Percentiles rank a stretch among this genome's conserved stretches.
Evolutionary conservation across 805 yeast species (phyloP).

Genomic region (Peterozyma toletana): DNA sequence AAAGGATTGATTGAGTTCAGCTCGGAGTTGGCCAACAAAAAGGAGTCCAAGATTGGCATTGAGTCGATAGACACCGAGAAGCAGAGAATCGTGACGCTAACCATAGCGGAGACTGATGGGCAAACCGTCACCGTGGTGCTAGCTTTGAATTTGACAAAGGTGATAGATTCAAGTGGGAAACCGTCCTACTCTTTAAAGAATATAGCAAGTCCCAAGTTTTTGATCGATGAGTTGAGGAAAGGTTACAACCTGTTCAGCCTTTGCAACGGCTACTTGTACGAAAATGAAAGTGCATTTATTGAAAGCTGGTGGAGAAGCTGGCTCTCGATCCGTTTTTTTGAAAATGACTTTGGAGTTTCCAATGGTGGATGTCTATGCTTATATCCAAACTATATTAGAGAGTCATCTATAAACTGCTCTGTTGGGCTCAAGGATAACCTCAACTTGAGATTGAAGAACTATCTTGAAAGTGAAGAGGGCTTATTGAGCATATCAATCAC

Average conservation of each 20-base stretch:
- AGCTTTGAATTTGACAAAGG: too few relatives aligned
- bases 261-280: neutral
- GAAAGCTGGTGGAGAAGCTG: too few relatives aligned
- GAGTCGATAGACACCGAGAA: slow-evolving; percentile 6
- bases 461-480: neutral
- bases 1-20: slow-evolving; percentile 6
- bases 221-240: neutral
- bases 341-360: neutral
- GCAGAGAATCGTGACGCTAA: neutral
- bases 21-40: neutral
- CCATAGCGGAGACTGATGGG: neutral
- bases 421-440: neutral
- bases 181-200: slow-evolving; percentile 5
- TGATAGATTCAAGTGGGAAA: too few relatives aligned
- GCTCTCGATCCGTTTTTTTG: neutral
- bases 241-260: neutral
- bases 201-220: neutral
- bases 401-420: neutral
- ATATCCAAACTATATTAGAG: neutral
- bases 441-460: neutral
- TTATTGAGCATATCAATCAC: neutral
- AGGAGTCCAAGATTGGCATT: slow-evolving; percentile 1
- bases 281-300: neutral
- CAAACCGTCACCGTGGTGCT: neutral
- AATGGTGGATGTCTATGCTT: neutral